phyloP scores from a whole-genome alignment of 352 stramenopile genomes.

The Globisporangium canariense region DNA sequence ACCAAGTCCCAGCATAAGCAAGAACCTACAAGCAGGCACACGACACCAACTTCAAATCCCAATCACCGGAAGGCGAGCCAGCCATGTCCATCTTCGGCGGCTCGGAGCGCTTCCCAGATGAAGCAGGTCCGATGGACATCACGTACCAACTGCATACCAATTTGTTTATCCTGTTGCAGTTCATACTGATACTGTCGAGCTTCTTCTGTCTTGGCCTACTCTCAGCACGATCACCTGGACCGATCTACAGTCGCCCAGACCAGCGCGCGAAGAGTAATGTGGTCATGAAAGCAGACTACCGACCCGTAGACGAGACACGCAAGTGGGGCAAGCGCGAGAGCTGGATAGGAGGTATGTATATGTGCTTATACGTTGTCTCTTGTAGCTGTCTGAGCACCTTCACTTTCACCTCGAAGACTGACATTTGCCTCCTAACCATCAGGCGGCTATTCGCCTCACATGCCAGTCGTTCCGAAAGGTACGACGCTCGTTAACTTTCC shows the following conservation, averaged over 20 bases:
- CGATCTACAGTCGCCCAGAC: slow-evolving; percentile 67
- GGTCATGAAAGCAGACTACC: slow-evolving; percentile 72
- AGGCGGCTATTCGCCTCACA: slow-evolving; percentile 42
- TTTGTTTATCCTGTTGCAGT: neutral
- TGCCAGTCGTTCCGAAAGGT: slow-evolving; percentile 64
- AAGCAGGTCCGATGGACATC: slow-evolving; percentile 36
- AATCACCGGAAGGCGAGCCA: neutral
- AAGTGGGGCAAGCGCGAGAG: slow-evolving; percentile 79
- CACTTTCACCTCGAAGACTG: neutral
- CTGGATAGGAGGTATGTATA: slow-evolving; percentile 62
- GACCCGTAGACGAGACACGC: slow-evolving; percentile 54
- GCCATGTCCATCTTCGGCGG: slow-evolving; percentile 77
- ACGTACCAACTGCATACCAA: no score
- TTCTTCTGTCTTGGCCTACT: no score
- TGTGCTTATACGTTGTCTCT: neutral
- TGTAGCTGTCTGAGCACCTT: neutral
- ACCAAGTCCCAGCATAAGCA: slow-evolving; percentile 1
- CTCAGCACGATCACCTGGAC: slow-evolving; percentile 59
- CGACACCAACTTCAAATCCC: neutral
- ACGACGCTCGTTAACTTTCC: neutral
- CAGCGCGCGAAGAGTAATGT: slow-evolving; percentile 53
- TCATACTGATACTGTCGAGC: no score
- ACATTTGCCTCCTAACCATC: neutral
- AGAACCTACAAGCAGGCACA: neutral
- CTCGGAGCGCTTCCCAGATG: slow-evolving; percentile 70